Evolutionary conservation across 164 flowering plant species (phyloP).

Genomic region (Liquidambar formosana): DNA sequence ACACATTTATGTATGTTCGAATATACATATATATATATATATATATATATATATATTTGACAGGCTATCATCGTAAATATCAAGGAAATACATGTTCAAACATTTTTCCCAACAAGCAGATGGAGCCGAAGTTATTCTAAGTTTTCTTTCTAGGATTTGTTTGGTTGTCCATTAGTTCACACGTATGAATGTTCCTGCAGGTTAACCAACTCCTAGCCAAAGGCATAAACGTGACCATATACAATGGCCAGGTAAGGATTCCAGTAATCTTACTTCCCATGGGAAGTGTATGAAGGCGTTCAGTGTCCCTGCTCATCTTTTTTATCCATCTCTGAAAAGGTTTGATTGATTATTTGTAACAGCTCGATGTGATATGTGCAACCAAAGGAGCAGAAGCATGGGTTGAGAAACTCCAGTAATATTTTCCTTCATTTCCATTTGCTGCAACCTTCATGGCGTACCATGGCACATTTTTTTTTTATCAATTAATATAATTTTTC

Average conservation of each 20-base stretch:
- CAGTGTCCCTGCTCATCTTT: no score
- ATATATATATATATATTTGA: no score
- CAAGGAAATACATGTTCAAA: no score
- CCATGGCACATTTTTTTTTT: background rate
- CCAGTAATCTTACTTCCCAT: no score
- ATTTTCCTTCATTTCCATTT: background rate
- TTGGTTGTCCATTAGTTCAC: no score
- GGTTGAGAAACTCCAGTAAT: constrained; percentile 31
- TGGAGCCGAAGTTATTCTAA: no score
- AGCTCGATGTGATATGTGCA: constrained; percentile 36
- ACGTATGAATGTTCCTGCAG: background rate
- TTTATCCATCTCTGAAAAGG: background rate
- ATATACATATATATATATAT: no score
- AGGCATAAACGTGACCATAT: constrained; percentile 23
- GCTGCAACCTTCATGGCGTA: background rate
- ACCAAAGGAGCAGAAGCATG: constrained; percentile 34
- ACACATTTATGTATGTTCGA: no score
- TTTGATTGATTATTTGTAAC: background rate
- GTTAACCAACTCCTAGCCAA: constrained; percentile 25
- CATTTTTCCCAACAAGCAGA: no score
- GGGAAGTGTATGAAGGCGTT: no score
- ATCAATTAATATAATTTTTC: background rate
- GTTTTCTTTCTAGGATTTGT: no score
- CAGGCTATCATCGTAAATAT: no score
- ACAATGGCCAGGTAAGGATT: constrained; percentile 25